Base-by-base conservation (phyloP, 768 basidiomycete species). In the Leccinum arenicola region DNA sequence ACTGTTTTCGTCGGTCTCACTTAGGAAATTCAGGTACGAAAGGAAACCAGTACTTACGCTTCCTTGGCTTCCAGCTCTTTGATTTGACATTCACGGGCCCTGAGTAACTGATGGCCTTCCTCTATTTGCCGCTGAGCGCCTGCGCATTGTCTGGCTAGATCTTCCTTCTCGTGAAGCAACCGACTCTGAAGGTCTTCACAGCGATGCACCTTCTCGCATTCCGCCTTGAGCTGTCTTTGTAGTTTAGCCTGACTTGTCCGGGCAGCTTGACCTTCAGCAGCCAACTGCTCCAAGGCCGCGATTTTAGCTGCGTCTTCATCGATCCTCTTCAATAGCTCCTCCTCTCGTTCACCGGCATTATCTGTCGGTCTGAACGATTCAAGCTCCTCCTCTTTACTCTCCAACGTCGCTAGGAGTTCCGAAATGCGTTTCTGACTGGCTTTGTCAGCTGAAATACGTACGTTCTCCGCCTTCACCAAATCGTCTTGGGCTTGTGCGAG, bases 221-320 rank as follows among this genome's bases (percentile, higher is more conserved):
- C 82, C 6, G 69, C 70, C 47, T 73, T 72, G 43, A 87, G 67
- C 45, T 75, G 74, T 36, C 64, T 66, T 60, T 74, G 73, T 43
- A 84, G 61, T 50, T 75, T 67, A n/a, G 68, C 63, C 57, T 77
- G 71, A 50, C 47, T 66, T 15, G 64, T 56, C 49, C 61, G 61
- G 10, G 74, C 56, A 49, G 77, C 70, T 23, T 77, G 73, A n/a
- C 75, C 67, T 31, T 78, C 78, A 23, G 74, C 69, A 3, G 83
- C 66, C 70, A 82, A 71, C 49, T 69, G 72, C 66, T 88, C 84
- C 57, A 90, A 66, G 3, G 83, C 79, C 3, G 74, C 72, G 36
- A 89, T 85, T 71, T 84, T 87, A 6, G 82, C 84, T 51, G 85
- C 85, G 61, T 91, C 88, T 65, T 88, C 87, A 48, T 91, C 88